A percentile compares a stretch with the other conserved stretches of the same genome.
Evolutionary conservation across 768 basidiomycete genomes (phyloP).

Genomic region (Suillus cothurnatus): DNA sequence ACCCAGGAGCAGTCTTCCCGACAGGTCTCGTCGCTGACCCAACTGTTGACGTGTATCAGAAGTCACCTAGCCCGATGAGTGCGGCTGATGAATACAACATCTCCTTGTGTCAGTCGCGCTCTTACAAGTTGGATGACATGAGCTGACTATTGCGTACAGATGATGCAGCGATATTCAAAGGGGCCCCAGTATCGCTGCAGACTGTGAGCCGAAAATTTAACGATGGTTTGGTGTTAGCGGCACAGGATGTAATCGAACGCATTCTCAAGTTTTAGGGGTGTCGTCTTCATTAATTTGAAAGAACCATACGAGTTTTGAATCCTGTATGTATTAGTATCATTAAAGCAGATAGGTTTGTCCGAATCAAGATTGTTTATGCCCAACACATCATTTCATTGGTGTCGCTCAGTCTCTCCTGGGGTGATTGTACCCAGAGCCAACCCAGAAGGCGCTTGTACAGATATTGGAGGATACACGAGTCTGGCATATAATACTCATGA

Average conservation of each 20-base stretch:
- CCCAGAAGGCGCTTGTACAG: neutral
- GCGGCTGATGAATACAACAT: slow-evolving; percentile 24
- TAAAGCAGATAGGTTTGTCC: neutral
- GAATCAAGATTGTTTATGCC: neutral
- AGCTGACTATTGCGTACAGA: slow-evolving; percentile 19
- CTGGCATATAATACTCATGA: neutral
- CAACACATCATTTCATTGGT: neutral
- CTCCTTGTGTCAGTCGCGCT: slow-evolving; percentile 19
- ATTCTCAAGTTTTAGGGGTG: slow-evolving; percentile 23
- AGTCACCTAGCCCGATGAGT: slow-evolving; percentile 15
- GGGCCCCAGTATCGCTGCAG: slow-evolving; percentile 25
- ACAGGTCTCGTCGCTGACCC: slow-evolving; percentile 38
- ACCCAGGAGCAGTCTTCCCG: slow-evolving; percentile 46
- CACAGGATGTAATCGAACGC: slow-evolving; percentile 24
- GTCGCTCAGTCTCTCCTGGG: neutral
- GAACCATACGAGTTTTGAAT: neutral
- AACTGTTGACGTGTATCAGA: slow-evolving; percentile 21
- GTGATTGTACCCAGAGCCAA: neutral
- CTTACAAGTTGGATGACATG: neutral
- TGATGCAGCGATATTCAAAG: slow-evolving; percentile 20
- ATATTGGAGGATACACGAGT: neutral
- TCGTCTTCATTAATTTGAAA: slow-evolving; percentile 12
- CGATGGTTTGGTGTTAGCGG: slow-evolving; percentile 31
- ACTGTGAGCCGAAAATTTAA: slow-evolving; percentile 27
- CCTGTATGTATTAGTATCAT: neutral